Evolutionary conservation across 164 flowering plant species (phyloP).

Genomic region (Magnolia kwangsiensis): DNA sequence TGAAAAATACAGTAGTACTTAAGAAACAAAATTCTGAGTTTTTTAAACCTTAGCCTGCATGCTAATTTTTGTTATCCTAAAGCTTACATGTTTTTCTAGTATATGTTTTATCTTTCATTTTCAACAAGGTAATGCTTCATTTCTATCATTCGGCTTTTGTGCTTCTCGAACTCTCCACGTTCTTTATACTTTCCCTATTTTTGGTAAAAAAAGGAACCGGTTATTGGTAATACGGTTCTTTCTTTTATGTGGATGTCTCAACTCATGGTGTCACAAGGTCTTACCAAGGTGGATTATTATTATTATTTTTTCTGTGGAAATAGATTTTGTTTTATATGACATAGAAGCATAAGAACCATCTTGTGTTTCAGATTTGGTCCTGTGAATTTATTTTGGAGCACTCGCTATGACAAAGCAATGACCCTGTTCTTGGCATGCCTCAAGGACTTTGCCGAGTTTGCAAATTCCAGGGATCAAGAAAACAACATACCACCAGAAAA

Average conservation of each 20-base stretch:
- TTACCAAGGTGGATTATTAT: not conserved
- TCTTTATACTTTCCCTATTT: no score
- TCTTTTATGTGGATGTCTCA: not conserved
- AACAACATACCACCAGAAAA: constrained; percentile 85
- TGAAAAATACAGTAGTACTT: no score
- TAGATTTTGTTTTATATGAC: not conserved
- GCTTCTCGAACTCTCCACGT: no score
- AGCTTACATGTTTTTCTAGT: no score
- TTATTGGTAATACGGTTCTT: not conserved
- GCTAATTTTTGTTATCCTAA: no score
- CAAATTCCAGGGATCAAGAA: constrained; percentile 73
- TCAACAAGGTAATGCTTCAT: no score
- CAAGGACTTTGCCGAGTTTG: constrained; percentile 93
- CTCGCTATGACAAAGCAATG: constrained; percentile 98
- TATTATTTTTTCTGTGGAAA: not conserved
- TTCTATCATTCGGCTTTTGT: no score
- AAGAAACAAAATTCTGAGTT: no score
- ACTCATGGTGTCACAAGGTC: not conserved
- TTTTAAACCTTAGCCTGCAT: no score
- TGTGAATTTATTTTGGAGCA: constrained; percentile 97
- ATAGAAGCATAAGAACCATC: not conserved
- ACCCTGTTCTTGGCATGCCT: constrained; percentile 81
- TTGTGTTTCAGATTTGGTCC: constrained; percentile 80
- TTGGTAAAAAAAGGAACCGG: no score
- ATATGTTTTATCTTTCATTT: no score